Percentiles rank a stretch among this genome's conserved stretches.
Conservation (phyloP, 176 grass and related monocot species). For the Lolium multiflorum region DNA sequence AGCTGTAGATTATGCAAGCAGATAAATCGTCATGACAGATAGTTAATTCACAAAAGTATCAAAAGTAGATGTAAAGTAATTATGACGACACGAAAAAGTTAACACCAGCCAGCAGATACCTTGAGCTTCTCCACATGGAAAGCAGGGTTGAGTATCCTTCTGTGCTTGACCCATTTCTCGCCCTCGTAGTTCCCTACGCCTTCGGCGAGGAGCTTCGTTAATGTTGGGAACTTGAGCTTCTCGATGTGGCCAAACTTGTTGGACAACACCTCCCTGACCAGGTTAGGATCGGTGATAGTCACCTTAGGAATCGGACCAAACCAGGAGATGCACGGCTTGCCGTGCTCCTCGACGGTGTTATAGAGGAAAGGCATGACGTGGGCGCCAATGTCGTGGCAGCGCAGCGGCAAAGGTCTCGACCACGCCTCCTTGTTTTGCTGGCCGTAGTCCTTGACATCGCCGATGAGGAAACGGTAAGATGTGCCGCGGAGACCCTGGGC, state of each 20-base stretch:
- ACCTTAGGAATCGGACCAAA: slow-evolving; percentile 54
- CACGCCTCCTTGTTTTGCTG: slow-evolving; percentile 28
- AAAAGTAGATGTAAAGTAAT: neutral
- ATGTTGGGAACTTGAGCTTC: slow-evolving; percentile 30
- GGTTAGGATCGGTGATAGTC: slow-evolving; percentile 49
- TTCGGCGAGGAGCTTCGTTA: slow-evolving; percentile 18
- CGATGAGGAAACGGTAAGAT: slow-evolving; percentile 50
- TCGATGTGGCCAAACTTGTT: slow-evolving; percentile 59
- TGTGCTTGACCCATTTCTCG: too few species aligned
- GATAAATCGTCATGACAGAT: neutral
- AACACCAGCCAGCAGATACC: slow-evolving; percentile 17
- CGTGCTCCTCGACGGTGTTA: slow-evolving; percentile 25
- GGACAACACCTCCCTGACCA: slow-evolving; percentile 49
- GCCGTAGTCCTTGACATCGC: slow-evolving; percentile 44
- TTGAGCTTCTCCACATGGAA: too few species aligned
- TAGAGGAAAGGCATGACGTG: slow-evolving; percentile 40
- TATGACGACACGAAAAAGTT: neutral
- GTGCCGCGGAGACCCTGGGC: slow-evolving; percentile 57
- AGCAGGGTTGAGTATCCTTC: too few species aligned
- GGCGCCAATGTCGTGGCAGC: slow-evolving; percentile 51
- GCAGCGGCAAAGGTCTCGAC: slow-evolving; percentile 44
- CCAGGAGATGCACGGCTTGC: slow-evolving; percentile 43
- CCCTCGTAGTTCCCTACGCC: slow-evolving; percentile 4
- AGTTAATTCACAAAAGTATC: neutral
- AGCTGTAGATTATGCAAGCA: slow-evolving; percentile 41